A percentile compares a stretch with the other conserved stretches of the same genome.
phyloP scores from a whole-genome alignment of 768 basidiomycete species.

The Psilocybe sp. region DNA sequence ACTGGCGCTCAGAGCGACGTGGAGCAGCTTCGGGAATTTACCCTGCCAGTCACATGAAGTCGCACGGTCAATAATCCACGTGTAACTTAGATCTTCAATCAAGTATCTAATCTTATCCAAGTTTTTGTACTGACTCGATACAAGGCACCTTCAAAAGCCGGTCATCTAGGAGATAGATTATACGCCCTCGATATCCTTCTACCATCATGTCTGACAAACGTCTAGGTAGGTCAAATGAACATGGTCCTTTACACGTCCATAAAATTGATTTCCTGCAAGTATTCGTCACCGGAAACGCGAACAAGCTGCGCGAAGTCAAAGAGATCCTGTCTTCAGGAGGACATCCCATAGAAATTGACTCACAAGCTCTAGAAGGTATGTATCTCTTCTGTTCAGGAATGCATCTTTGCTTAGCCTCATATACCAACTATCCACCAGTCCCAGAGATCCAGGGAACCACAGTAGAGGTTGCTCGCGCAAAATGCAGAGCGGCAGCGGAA shows the following conservation, averaged over 20 bases:
- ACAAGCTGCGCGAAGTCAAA: conserved; percentile 88
- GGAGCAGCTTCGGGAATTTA: conserved; percentile 1
- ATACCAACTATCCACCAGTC: conserved; percentile 42
- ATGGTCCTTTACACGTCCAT: no score
- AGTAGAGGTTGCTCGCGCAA: conserved; percentile 83
- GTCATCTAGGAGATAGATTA: no score
- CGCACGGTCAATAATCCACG: no score
- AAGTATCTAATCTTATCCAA: no score
- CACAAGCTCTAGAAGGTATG: conserved; percentile 78
- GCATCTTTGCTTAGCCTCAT: neutral
- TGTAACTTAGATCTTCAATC: no score
- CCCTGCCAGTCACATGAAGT: no score
- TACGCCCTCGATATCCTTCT: no score
- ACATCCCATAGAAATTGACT: conserved; percentile 72
- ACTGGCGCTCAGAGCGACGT: conserved; percentile 8
- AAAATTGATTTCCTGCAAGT: conserved; percentile 38
- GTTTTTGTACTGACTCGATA: no score
- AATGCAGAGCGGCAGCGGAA: conserved; percentile 84
- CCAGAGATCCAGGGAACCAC: conserved; percentile 95
- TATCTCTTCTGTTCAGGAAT: conserved; percentile 5
- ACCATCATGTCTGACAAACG: no score
- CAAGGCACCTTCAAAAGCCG: no score
- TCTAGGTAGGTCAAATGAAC: no score
- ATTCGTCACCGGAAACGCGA: conserved; percentile 93
- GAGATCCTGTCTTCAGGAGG: conserved; percentile 69